phyloP scores from a whole-genome alignment of 73 alveolate genomes.

The Paramecium primaurelia region DNA sequence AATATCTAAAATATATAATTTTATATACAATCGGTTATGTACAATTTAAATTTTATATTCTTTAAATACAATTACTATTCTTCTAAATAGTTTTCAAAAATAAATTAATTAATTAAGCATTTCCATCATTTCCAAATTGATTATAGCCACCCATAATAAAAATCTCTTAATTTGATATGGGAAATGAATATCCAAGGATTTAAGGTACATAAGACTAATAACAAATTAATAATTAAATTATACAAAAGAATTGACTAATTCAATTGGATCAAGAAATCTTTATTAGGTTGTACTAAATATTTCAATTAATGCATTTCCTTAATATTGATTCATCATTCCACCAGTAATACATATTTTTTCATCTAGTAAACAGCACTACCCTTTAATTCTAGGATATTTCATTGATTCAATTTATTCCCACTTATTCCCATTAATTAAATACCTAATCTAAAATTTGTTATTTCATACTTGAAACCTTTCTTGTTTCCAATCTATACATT shows the following conservation, averaged over 20 bases:
- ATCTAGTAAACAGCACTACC: background rate
- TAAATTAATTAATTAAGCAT: background rate
- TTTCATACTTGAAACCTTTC: background rate
- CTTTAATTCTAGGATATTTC: conserved; percentile 19
- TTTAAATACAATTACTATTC: background rate
- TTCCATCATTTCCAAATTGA: background rate
- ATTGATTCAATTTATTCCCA: conserved; percentile 1
- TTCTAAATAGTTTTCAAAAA: background rate
- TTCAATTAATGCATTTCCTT: conserved; percentile 11
- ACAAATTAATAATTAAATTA: background rate
- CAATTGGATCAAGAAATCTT: background rate
- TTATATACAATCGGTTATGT: background rate
- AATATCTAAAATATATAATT: background rate
- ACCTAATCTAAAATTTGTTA: background rate
- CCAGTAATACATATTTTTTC: background rate
- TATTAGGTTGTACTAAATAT: background rate
- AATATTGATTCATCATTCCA: conserved; percentile 6
- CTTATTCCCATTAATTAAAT: background rate
- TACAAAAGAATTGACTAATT: background rate
- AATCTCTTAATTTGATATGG: background rate
- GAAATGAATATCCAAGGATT: background rate
- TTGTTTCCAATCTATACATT: background rate
- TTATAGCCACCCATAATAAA: conserved; percentile 7
- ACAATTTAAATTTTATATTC: background rate
- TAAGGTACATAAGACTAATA: background rate